Conservation (phyloP, 2,329 filamentous ascomycete species). For the Arthrocladium fulminans region DNA sequence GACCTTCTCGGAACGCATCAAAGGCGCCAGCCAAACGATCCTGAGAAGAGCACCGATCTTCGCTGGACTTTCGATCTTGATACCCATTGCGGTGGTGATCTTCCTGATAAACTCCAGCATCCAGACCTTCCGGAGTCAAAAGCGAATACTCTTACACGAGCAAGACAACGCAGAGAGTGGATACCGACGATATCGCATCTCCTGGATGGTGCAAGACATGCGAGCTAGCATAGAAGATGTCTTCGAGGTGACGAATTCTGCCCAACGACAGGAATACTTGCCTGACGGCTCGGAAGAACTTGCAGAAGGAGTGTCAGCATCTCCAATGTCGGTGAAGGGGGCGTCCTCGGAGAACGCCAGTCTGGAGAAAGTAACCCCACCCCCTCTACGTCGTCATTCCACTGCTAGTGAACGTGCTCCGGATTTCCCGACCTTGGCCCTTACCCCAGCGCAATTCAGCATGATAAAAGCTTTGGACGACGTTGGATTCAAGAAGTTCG, state of each 20-base stretch:
- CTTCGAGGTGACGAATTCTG: conserved; percentile 62
- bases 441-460: conserved; percentile 70
- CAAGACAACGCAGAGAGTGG: conserved; percentile 58
- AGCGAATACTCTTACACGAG: conserved; percentile 69
- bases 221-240: conserved; percentile 67
- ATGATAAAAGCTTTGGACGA: conserved; percentile 72
- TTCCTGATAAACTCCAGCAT: conserved; percentile 69
- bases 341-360: not conserved
- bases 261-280: conserved; percentile 64
- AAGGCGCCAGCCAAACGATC: conserved; percentile 29
- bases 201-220: conserved; percentile 65
- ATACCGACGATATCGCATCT: conserved; percentile 63
- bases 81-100: conserved; percentile 62
- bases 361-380: conserved; percentile 26
- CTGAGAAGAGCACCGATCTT: conserved; percentile 54
- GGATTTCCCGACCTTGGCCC: conserved; percentile 61
- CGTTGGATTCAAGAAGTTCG: conserved; percentile 51
- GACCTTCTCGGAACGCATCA: conserved; percentile 30
- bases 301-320: conserved; percentile 16
- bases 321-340: not conserved
- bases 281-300: conserved; percentile 47
- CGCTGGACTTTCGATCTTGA: conserved; percentile 56
- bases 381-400: conserved; percentile 23
- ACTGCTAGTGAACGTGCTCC: conserved; percentile 27
- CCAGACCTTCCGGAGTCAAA: conserved; percentile 65